A percentile compares a stretch with the other conserved stretches of the same genome.
Conservation (phyloP, 345 rosid species). For the Salix udensis region DNA sequence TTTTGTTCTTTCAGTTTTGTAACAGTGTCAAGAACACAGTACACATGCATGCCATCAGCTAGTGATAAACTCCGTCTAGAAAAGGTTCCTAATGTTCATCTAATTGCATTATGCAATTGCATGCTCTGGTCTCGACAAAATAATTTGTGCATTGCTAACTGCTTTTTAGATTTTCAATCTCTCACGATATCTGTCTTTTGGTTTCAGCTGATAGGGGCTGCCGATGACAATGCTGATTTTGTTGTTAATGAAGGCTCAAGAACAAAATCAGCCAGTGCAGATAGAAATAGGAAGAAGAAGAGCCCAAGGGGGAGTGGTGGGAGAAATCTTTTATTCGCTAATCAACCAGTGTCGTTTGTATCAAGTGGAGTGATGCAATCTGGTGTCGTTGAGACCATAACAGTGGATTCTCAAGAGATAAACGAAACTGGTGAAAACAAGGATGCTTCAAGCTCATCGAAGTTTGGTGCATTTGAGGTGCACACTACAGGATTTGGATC, state of each 20-base stretch:
- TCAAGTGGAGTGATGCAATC: conserved; percentile 62
- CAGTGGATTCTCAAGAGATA: conserved; percentile 23
- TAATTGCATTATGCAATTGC: not conserved
- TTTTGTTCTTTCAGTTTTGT: conserved; percentile 53
- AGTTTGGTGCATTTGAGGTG: conserved; percentile 71
- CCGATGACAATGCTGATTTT: conserved; percentile 55
- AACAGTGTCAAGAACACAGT: conserved; percentile 56
- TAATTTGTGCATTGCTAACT: not conserved
- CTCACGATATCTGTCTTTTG: not conserved
- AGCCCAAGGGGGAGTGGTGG: conserved; percentile 23
- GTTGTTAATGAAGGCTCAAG: conserved; percentile 40
- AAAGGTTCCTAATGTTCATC: conserved; percentile 42
- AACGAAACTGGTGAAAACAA: conserved; percentile 34
- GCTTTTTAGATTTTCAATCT: conserved; percentile 1
- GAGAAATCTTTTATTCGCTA: conserved; percentile 49
- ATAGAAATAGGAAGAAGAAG: conserved; percentile 34
- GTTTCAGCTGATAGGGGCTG: conserved; percentile 71
- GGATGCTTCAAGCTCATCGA: conserved; percentile 27
- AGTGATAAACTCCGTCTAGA: conserved; percentile 68
- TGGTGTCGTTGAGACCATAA: conserved; percentile 35
- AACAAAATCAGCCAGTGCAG: conserved; percentile 31
- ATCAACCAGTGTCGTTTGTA: conserved; percentile 77
- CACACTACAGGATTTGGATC: conserved; percentile 91
- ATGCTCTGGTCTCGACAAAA: not conserved
- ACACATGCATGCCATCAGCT: conserved; percentile 83